These are phyloP conservation scores for Pythium volutum DNA, from an alignment of 352 stramenopile genomes.

Conservation along the genomic window DNA sequence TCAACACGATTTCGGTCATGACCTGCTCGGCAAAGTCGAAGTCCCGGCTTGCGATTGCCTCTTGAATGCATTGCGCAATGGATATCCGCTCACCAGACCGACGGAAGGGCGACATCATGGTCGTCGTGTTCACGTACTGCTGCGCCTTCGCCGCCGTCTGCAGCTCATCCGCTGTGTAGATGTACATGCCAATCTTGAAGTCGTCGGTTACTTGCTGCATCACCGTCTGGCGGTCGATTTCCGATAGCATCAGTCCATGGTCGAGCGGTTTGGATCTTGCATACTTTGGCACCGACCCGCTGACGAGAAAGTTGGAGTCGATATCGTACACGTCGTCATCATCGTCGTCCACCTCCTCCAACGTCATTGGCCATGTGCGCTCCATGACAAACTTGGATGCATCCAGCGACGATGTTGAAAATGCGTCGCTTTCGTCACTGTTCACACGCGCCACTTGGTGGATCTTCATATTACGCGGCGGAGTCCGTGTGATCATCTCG, in stretches of 20 bases:
- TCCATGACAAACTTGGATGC: background rate
- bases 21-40: slow-evolving; percentile 46
- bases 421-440: slow-evolving; percentile 10
- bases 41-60: slow-evolving; percentile 24
- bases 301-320: slow-evolving; percentile 14
- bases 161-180: slow-evolving; percentile 78
- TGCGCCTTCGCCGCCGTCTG: slow-evolving; percentile 53
- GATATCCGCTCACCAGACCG: slow-evolving; percentile 4
- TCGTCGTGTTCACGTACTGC: slow-evolving; percentile 42
- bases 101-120: slow-evolving; percentile 5
- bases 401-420: slow-evolving; percentile 14
- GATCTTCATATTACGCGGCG: slow-evolving; percentile 7
- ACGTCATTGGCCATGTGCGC: background rate
- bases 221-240: slow-evolving; percentile 52
- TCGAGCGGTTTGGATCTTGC: slow-evolving; percentile 33
- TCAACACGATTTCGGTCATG: slow-evolving; percentile 56
- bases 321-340: slow-evolving; percentile 8
- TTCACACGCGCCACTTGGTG: slow-evolving; percentile 21
- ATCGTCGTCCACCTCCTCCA: slow-evolving; percentile 11
- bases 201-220: slow-evolving; percentile 58
- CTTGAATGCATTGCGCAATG: slow-evolving; percentile 18
- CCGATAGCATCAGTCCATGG: slow-evolving; percentile 44
- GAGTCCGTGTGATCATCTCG: slow-evolving; percentile 3
- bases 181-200: slow-evolving; percentile 60
- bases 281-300: slow-evolving; percentile 6